Evolutionary conservation across 202 grass and related monocot species (phyloP).

Genomic region (Hordeum pubiflorum): DNA sequence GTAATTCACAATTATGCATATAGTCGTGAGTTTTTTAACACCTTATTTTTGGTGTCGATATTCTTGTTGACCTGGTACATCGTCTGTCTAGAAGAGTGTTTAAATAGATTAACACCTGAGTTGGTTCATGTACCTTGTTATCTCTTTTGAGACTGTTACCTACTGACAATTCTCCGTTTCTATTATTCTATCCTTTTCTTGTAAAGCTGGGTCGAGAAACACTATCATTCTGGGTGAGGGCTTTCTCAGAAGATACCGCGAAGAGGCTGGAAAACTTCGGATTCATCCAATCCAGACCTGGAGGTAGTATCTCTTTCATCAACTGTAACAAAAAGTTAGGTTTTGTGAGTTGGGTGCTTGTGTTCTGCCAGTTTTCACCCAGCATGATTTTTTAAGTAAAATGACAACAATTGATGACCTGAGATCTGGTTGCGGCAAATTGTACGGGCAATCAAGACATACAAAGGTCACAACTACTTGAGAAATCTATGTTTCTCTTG

Average conservation of each 20-base stretch:
- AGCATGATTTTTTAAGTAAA: conserved; percentile 12
- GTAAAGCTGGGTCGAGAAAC: conserved; percentile 89
- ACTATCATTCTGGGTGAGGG: conserved; percentile 99
- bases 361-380: conserved; percentile 2
- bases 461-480: neutral
- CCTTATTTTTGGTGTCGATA: conserved; percentile 14
- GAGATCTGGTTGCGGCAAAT: neutral
- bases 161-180: conserved; percentile 15
- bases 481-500: conserved; percentile 4
- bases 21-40: neutral
- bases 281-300: conserved; percentile 98
- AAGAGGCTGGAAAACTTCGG: conserved; percentile 97
- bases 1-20: conserved; percentile 39
- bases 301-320: conserved; percentile 55
- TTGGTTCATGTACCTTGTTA: conserved; percentile 7
- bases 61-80: neutral
- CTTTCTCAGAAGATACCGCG: conserved; percentile 97
- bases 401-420: neutral
- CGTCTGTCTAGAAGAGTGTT: neutral
- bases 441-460: neutral
- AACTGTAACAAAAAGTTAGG: neutral
- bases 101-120: neutral
- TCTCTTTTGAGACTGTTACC: conserved; percentile 18
- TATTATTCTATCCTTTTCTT: conserved; percentile 21
- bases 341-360: conserved; percentile 26